Evolutionary conservation across 768 basidiomycete genomes (phyloP), one percentile per base, ranked within the genome.

Genomic region (Lentinula guzmanii): DNA sequence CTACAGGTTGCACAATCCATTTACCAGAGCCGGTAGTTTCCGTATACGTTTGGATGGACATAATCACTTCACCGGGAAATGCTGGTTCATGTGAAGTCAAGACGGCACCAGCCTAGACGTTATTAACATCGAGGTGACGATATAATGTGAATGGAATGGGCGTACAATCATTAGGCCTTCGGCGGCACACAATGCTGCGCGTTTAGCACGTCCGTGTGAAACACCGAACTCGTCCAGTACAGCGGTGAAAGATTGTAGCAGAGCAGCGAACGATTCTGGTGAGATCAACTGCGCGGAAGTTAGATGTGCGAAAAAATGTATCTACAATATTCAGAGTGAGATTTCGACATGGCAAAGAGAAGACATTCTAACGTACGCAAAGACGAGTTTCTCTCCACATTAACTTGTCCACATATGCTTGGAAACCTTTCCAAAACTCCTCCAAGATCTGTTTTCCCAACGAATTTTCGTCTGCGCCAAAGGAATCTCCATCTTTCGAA

Each of bases 241-340:
- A 1, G 88, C 80, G 2, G 87, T 85, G 71, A 97, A 92, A 0
- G 94, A 90, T 64, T 89, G 86, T 28, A 97, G 80, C 33, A 97
- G 83, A 6, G 86, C 81, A 48, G 90, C 77, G 79, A 98, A 84
- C 2, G 95, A 95, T 8, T 87, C 82, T 0, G 86, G 71, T 2
- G 91, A 86, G 55, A 98, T 82, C 1, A 95, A 74, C 60, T 82
- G 82, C 1, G 92, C 86, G 2, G 89, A 80, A 34, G 91, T 88
- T 51, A 97, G 74, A 68, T 95, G 91, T 1, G 95, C 89, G 69
- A 98, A 97, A 72, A 98, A 91, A 63, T 94, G 92, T 13, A 98
- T 88, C 95, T 98, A 39, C 4, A 52, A 10, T 68, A 64, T 63
- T 60, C 24, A 61, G 39, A 10, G 37, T 55, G 11, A 62, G 33